Conservation (phyloP, 164 flowering plant species). For the Paratinospora sagittata region DNA sequence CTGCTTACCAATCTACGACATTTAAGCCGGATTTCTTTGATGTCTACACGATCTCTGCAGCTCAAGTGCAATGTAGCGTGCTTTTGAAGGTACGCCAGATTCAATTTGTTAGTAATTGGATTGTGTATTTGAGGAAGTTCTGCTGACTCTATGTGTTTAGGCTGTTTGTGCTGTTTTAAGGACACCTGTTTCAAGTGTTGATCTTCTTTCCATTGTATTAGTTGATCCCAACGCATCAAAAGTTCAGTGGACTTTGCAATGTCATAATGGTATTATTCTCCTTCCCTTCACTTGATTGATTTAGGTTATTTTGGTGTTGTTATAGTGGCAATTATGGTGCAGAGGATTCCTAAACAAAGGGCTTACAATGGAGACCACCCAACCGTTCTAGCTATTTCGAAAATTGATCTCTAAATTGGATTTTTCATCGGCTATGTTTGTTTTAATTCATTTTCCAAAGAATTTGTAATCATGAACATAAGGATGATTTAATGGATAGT, state of each 20-base stretch:
- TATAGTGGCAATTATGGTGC: no score
- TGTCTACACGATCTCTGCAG: constrained; percentile 38
- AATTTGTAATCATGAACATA: neutral
- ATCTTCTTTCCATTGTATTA: constrained; percentile 49
- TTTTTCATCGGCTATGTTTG: neutral
- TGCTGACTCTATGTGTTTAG: constrained; percentile 31
- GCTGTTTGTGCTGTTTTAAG: constrained; percentile 87
- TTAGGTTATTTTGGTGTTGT: neutral
- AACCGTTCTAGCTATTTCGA: no score
- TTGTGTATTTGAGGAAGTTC: neutral
- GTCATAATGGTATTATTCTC: constrained; percentile 46
- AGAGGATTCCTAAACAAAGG: neutral
- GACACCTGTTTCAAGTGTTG: constrained; percentile 68
- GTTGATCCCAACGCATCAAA: constrained; percentile 72
- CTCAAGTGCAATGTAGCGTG: constrained; percentile 71
- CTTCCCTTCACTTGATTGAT: neutral
- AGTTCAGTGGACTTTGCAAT: constrained; percentile 73
- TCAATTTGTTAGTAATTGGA: neutral
- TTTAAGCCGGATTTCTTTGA: constrained; percentile 79
- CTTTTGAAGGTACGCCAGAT: constrained; percentile 72
- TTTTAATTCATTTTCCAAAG: neutral
- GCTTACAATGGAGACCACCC: no score
- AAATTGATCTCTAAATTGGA: no score
- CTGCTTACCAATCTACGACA: constrained; percentile 67
- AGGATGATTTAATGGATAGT: neutral